Conservation (phyloP, 306 rosid genomes). For the Styphnolobium japonicum region DNA sequence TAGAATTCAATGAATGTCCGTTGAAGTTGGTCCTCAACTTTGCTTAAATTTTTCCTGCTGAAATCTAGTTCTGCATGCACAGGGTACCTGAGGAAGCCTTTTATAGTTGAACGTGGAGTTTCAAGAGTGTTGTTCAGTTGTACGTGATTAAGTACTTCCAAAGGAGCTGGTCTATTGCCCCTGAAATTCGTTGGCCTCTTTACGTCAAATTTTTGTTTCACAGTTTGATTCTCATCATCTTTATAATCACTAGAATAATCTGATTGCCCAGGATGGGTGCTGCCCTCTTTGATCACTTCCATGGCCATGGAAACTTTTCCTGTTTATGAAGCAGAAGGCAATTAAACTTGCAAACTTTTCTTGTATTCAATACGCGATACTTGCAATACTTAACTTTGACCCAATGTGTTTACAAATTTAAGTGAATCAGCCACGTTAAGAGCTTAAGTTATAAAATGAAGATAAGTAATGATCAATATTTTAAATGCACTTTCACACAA, state of each 20-base stretch:
- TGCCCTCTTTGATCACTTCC: constrained; percentile 50
- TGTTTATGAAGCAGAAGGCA: constrained; percentile 19
- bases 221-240: neutral
- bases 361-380: no score
- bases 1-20: constrained; percentile 57
- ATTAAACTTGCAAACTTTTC: neutral
- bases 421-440: no score
- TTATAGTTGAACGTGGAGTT: constrained; percentile 66
- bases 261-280: constrained; percentile 26
- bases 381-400: no score
- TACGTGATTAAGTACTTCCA: constrained; percentile 50
- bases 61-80: constrained; percentile 44
- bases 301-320: constrained; percentile 38
- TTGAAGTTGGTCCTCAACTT: constrained; percentile 49
- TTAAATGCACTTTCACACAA: no score
- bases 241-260: constrained; percentile 13
- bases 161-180: constrained; percentile 43
- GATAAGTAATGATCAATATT: no score
- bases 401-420: no score
- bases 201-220: constrained; percentile 2
- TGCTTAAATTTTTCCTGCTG: constrained; percentile 46
- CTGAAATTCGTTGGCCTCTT: constrained; percentile 1
- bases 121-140: constrained; percentile 47
- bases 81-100: constrained; percentile 42
- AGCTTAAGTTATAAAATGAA: no score